A percentile compares a stretch with the other conserved stretches of the same genome.
phyloP scores from a whole-genome alignment of 805 yeast genomes.

The Yamadazyma paraphyllophila region DNA sequence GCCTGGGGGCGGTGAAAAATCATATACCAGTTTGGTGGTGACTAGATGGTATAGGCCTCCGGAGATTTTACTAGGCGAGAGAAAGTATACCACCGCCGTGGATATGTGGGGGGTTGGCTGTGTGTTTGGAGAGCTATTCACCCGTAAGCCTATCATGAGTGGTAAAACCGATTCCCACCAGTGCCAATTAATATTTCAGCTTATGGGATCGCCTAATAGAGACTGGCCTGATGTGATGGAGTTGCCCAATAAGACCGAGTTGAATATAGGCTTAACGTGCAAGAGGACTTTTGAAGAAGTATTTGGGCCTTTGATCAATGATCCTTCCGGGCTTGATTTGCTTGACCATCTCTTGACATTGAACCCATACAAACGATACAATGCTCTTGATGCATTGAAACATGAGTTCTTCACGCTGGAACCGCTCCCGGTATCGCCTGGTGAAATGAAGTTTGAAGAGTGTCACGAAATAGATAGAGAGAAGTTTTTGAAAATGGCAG shows the following conservation, averaged over 20 bases:
- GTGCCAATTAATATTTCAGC: conserved; percentile 72
- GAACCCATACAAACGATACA: conserved; percentile 70
- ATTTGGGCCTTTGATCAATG: conserved; percentile 43
- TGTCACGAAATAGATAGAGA: conserved; percentile 85
- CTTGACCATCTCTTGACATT: conserved; percentile 61
- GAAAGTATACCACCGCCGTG: conserved; percentile 86
- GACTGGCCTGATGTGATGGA: conserved; percentile 60
- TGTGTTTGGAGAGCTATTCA: conserved; percentile 88
- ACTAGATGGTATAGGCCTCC: conserved; percentile 99
- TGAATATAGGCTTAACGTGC: conserved; percentile 44
- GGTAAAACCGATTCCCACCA: conserved; percentile 89
- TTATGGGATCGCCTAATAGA: conserved; percentile 76
- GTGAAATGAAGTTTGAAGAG: conserved; percentile 66
- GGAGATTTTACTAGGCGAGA: conserved; percentile 82
- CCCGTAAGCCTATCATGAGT: conserved; percentile 75
- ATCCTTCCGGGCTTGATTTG: conserved; percentile 51
- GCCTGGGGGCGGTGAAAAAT: conserved; percentile 55
- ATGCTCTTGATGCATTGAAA: conserved; percentile 74
- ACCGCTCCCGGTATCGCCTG: conserved; percentile 61
- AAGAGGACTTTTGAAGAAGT: conserved; percentile 47
- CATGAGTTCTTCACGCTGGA: conserved; percentile 65
- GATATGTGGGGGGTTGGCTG: conserved; percentile 99
- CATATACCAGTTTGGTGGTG: conserved; percentile 70
- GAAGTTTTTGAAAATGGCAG: conserved; percentile 47
- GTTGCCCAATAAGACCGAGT: conserved; percentile 55